phyloP scores from a whole-genome alignment of 1,284 basidiomycete species.

The Erythrobasidium hasegawianum region DNA sequence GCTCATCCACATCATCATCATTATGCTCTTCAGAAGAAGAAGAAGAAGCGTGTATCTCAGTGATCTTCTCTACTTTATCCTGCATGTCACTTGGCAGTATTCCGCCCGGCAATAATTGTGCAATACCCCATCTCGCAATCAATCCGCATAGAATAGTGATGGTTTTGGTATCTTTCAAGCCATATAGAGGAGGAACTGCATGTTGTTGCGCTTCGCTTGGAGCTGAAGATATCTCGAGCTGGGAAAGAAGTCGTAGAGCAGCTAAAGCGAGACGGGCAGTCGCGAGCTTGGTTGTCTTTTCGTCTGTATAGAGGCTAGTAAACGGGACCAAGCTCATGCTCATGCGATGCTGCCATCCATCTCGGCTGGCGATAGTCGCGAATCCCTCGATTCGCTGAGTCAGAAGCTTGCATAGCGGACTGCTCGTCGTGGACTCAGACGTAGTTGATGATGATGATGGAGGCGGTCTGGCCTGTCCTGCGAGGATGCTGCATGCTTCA shows the following conservation, averaged over 20 bases:
- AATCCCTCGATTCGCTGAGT: not conserved
- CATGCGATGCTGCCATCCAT: not conserved
- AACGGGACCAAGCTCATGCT: not conserved
- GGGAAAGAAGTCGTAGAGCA: not conserved
- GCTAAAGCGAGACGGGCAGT: not conserved
- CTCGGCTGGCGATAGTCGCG: not conserved
- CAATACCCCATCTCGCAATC: constrained; percentile 40
- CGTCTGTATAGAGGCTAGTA: not conserved
- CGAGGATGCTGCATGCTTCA: constrained; percentile 10
- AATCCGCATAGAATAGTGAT: constrained; percentile 37
- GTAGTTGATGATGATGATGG: not conserved
- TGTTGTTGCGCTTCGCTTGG: too few species aligned
- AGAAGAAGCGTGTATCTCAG: too few species aligned
- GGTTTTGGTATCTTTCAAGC: constrained; percentile 37
- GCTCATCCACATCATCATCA: constrained; percentile 16
- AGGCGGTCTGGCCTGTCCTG: constrained; percentile 13
- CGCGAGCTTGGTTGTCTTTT: not conserved
- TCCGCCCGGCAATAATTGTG: not conserved
- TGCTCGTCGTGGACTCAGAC: not conserved
- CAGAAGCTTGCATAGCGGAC: not conserved
- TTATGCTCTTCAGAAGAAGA: constrained; percentile 10
- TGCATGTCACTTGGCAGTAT: constrained; percentile 22
- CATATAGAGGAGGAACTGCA: constrained; percentile 36
- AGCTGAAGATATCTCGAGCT: not conserved
- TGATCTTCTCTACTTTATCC: not conserved